Base-by-base conservation (phyloP, 306 rosid species). In the Lablab purpureus region DNA sequence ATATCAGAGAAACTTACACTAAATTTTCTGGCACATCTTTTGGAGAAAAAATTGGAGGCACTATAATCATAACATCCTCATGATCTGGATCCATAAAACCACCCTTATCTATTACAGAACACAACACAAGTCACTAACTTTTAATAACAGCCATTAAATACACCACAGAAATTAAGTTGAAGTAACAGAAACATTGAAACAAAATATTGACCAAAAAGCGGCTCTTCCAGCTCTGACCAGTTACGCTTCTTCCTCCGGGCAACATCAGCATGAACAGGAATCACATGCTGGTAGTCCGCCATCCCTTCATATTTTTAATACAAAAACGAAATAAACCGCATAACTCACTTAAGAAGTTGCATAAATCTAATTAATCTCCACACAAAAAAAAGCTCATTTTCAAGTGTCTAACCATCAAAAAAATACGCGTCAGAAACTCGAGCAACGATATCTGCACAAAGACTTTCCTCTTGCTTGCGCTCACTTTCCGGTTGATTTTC, bases 241-340 rank as follows among this genome's bases (percentile, higher is more conserved):
- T 60, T 88, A 75, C 95, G 82, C 88, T 87, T 92, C 80, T 85
- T 92, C 82, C 84, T 87, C 17, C 59, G 65, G 1, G 97, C 89
- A 88, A 79, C 86, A 81, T 92, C 89, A 19, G 90, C 92, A 83
- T 95, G 99, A 69, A 87, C 88, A 51, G 98, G 88, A 87, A 92
- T 74, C 72, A 92, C 97, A 59, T 92, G 93, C 84, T 95, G 99
- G 92, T 95, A 94, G 78, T 95, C 99, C 3, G 62, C 86, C 99
- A 95, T 95, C 68, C 99, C 98, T 91, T 78, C 32, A 76, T n/a
- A 59, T 77, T 71, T 63, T 82, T 5, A 55, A 71, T 71, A 27
- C 36, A 36, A 71, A 58, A 79, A 76, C 25, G 28, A 79, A 58
- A 77, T 14, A 21, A 79, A 82, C 76, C 43, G 62, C 43, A 15